phyloP scores from a whole-genome alignment of 345 rosid species.

The Aquilaria yunnanensis region DNA sequence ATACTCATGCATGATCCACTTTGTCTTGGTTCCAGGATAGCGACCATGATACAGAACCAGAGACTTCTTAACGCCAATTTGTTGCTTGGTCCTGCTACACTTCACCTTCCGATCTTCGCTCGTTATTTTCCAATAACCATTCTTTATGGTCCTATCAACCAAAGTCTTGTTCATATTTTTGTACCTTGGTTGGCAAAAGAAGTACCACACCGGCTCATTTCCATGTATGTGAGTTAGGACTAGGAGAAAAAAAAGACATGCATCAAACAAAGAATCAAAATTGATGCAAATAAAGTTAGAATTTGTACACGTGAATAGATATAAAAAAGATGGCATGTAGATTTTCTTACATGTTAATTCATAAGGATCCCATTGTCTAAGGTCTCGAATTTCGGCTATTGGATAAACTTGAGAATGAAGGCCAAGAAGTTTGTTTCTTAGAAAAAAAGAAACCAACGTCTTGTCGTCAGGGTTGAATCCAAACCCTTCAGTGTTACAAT shows the following conservation, averaged over 20 bases:
- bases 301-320: not conserved
- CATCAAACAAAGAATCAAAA: not conserved
- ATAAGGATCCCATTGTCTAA: no score
- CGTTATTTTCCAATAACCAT: conserved; percentile 54
- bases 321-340: not conserved
- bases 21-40: conserved; percentile 4
- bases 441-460: no score
- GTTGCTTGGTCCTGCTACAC: not conserved
- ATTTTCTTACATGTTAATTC: not conserved
- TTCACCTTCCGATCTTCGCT: conserved; percentile 21
- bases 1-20: conserved; percentile 14
- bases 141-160: conserved; percentile 17
- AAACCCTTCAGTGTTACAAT: no score
- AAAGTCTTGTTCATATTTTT: conserved; percentile 20
- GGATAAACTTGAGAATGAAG: no score
- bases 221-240: conserved; percentile 14
- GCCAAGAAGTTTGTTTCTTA: no score
- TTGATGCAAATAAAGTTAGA: not conserved
- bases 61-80: conserved; percentile 35
- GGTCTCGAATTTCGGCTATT: no score
- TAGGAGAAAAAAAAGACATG: not conserved
- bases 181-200: conserved; percentile 26
- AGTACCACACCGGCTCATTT: conserved; percentile 26
- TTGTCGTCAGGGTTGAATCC: no score
- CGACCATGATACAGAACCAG: conserved; percentile 27